Percentiles rank a stretch among this genome's conserved stretches.
Conservation (phyloP, 164 flowering plant genomes). For the Berberis vulgaris region DNA sequence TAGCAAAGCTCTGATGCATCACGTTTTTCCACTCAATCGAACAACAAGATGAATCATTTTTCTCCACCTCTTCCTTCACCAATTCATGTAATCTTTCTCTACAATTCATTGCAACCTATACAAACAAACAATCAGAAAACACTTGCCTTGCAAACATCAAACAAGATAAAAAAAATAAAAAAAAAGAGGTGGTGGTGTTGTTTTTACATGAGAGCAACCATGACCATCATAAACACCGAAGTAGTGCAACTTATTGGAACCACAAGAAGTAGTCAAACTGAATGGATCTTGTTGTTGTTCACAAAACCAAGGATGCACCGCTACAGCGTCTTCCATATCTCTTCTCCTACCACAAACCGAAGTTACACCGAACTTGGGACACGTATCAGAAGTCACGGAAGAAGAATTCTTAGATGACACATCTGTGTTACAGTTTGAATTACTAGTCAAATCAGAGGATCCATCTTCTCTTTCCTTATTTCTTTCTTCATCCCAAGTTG, state of each 20-base stretch:
- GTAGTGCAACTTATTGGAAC: slow-evolving; percentile 28
- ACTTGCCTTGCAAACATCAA: not conserved
- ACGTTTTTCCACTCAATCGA: slow-evolving; percentile 33
- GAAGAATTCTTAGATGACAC: not conserved
- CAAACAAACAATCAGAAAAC: slow-evolving; percentile 1
- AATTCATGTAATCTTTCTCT: slow-evolving; percentile 57
- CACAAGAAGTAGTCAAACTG: not conserved
- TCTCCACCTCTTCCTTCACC: slow-evolving; percentile 57
- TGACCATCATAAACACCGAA: slow-evolving; percentile 90
- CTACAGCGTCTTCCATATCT: slow-evolving; percentile 77
- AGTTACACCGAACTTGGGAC: slow-evolving; percentile 38
- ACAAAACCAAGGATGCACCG: slow-evolving; percentile 38
- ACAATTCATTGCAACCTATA: slow-evolving; percentile 76
- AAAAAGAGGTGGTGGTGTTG: not conserved
- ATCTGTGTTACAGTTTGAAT: not conserved
- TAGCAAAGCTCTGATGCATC: slow-evolving; percentile 49
- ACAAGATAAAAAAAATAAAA: not conserved
- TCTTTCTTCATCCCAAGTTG: slow-evolving; percentile 8
- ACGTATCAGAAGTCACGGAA: slow-evolving; percentile 1
- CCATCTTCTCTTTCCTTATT: slow-evolving; percentile 10
- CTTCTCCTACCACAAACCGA: slow-evolving; percentile 71
- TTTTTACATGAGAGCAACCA: slow-evolving; percentile 83
- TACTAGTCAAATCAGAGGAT: not conserved
- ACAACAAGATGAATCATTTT: not conserved
- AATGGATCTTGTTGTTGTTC: not conserved